Percentiles rank a stretch among this genome's conserved stretches.
Evolutionary conservation across 345 rosid species (phyloP).

Genomic region (Ceriops decandra): DNA sequence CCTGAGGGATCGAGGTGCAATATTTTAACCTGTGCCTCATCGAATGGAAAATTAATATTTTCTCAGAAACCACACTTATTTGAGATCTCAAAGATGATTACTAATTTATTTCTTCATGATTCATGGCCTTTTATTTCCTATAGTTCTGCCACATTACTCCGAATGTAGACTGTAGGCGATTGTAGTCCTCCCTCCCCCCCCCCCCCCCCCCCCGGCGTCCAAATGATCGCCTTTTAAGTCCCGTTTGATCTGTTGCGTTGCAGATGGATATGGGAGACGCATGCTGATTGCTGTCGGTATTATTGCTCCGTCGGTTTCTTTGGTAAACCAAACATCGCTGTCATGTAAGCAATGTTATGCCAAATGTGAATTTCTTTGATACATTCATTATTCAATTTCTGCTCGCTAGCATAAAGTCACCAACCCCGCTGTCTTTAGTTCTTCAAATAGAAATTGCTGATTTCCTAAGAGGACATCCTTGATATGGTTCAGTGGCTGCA

Average conservation of each 20-base stretch:
- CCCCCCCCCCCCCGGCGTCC: too few species aligned
- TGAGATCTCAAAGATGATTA: background rate
- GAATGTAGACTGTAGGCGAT: too few species aligned
- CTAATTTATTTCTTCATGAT: background rate
- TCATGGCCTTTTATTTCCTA: background rate
- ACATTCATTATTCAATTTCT: background rate
- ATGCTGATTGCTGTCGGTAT: slow-evolving; percentile 54
- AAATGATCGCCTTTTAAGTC: background rate
- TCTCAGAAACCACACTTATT: background rate
- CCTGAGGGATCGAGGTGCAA: background rate
- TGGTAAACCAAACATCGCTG: slow-evolving; percentile 42
- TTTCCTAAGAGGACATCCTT: slow-evolving; percentile 73
- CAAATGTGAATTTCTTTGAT: background rate
- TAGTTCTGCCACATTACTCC: background rate
- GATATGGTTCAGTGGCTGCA: slow-evolving; percentile 99
- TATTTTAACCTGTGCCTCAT: background rate
- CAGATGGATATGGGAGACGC: slow-evolving; percentile 67
- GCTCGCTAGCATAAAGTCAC: slow-evolving; percentile 19
- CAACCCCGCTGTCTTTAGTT: slow-evolving; percentile 14
- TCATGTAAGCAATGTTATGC: slow-evolving; percentile 52
- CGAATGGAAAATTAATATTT: background rate
- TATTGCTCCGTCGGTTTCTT: slow-evolving; percentile 56
- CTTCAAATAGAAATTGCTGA: slow-evolving; percentile 32
- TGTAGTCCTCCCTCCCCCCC: background rate
- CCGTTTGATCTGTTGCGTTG: slow-evolving; percentile 16